These are phyloP conservation scores for Mangifera indica DNA, from an alignment of 345 rosid species.

Conservation along the genomic window DNA sequence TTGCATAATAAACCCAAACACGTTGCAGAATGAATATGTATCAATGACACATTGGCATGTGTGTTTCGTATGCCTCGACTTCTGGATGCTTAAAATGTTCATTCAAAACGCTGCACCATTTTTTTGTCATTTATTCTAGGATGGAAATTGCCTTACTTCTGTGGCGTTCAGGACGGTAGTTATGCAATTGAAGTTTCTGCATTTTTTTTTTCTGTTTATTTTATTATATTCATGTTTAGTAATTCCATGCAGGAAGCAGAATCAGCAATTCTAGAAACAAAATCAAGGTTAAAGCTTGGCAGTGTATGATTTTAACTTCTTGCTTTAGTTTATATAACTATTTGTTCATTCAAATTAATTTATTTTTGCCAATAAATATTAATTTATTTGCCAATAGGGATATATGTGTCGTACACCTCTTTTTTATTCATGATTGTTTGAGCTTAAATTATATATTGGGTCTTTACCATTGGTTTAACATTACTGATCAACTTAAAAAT, in stretches of 20 bases:
- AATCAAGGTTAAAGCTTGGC: conserved; percentile 75
- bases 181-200: background rate
- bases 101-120: background rate
- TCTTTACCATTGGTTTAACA: too few relatives aligned
- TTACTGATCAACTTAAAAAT: too few relatives aligned
- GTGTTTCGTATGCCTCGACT: background rate
- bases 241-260: conserved; percentile 70
- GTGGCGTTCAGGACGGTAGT: background rate
- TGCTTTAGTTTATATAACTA: conserved; percentile 12
- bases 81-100: background rate
- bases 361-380: background rate
- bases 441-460: too few relatives aligned
- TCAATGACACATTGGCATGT: too few relatives aligned
- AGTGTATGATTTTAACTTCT: conserved; percentile 57
- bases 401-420: background rate
- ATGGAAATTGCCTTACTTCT: background rate
- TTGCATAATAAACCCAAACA: too few relatives aligned
- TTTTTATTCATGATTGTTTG: background rate
- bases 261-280: conserved; percentile 87
- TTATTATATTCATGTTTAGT: conserved; percentile 22
- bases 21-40: too few relatives aligned
- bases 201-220: conserved; percentile 8
- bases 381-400: background rate
- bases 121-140: background rate
- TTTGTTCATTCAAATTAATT: background rate